These are phyloP conservation scores for Saccharomycopsis phalli DNA, from an alignment of 1,139 yeast species.

Conservation along the genomic window DNA sequence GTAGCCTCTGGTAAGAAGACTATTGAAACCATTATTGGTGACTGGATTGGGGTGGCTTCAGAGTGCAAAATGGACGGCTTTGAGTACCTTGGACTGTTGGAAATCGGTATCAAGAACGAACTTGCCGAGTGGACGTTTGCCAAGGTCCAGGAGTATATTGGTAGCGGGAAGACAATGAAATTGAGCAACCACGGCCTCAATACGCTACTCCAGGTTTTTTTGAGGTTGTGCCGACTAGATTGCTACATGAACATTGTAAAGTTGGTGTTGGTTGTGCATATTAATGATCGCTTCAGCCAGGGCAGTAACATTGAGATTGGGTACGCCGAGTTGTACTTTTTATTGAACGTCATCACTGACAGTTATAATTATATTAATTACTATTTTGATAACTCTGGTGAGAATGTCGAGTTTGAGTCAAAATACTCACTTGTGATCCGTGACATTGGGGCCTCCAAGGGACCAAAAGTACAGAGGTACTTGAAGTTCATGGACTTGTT, in stretches of 20 bases:
- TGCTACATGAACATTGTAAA: slow-evolving; percentile 13
- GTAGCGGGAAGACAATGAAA: neutral
- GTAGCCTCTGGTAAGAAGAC: neutral
- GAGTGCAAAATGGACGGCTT: neutral
- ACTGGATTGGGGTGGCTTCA: neutral
- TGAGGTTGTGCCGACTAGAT: slow-evolving; percentile 11
- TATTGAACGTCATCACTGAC: slow-evolving; percentile 7
- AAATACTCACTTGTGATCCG: slow-evolving; percentile 15
- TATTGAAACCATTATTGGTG: neutral
- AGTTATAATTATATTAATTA: slow-evolving; percentile 9
- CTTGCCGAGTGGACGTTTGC: slow-evolving; percentile 13
- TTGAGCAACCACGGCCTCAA: slow-evolving; percentile 2
- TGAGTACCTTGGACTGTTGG: slow-evolving; percentile 2
- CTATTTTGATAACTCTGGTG: slow-evolving; percentile 9
- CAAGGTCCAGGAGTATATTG: neutral
- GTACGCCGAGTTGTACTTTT: slow-evolving; percentile 14
- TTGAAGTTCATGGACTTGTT: slow-evolving; percentile 13
- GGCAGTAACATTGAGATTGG: slow-evolving; percentile 7
- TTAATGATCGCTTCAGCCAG: neutral
- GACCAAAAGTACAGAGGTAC: slow-evolving; percentile 1
- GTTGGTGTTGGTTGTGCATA: neutral
- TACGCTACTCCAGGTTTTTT: slow-evolving; percentile 3
- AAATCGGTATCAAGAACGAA: slow-evolving; percentile 6
- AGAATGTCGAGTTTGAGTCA: slow-evolving; percentile 19
- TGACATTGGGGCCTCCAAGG: slow-evolving; percentile 13